Conservation (phyloP, 2,329 filamentous ascomycete genomes). For the Talaromyces pinophilus region DNA sequence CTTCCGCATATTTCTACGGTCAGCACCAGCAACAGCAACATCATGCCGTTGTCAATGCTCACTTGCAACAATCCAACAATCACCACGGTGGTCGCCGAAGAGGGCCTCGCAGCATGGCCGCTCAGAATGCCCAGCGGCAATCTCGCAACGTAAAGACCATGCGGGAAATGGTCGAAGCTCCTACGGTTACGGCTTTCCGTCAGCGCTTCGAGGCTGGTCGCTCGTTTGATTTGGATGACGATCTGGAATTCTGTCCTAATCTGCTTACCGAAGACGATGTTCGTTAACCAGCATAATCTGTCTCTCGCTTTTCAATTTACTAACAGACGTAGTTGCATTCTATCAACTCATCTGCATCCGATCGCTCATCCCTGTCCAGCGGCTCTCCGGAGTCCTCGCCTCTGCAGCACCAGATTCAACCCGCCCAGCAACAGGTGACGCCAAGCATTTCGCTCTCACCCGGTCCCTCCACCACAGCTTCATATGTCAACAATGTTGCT, state of each 20-base stretch:
- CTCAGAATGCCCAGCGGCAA: slow-evolving; percentile 83
- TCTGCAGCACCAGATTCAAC: slow-evolving; percentile 76
- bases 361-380: slow-evolving; percentile 92
- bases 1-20: slow-evolving; percentile 46
- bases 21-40: slow-evolving; percentile 46
- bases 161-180: slow-evolving; percentile 81
- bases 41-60: slow-evolving; percentile 55
- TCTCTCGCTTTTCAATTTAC: not conserved
- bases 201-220: slow-evolving; percentile 85
- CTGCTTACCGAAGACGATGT: slow-evolving; percentile 93
- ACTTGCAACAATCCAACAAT: slow-evolving; percentile 53
- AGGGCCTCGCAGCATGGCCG: slow-evolving; percentile 74
- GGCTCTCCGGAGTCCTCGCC: slow-evolving; percentile 91
- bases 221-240: slow-evolving; percentile 94
- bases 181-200: slow-evolving; percentile 74
- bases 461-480: slow-evolving; percentile 50
- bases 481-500: slow-evolving; percentile 47
- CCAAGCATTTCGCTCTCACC: slow-evolving; percentile 72
- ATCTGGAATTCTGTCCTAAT: slow-evolving; percentile 91
- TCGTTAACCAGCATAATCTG: slow-evolving; percentile 37
- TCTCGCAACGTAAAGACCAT: slow-evolving; percentile 81
- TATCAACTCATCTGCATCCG: slow-evolving; percentile 84
- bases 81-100: slow-evolving; percentile 83
- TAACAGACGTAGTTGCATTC: slow-evolving; percentile 69
- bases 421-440: slow-evolving; percentile 67